Conservation (phyloP, 1,284 basidiomycete genomes). For the Marasmius sp. region DNA sequence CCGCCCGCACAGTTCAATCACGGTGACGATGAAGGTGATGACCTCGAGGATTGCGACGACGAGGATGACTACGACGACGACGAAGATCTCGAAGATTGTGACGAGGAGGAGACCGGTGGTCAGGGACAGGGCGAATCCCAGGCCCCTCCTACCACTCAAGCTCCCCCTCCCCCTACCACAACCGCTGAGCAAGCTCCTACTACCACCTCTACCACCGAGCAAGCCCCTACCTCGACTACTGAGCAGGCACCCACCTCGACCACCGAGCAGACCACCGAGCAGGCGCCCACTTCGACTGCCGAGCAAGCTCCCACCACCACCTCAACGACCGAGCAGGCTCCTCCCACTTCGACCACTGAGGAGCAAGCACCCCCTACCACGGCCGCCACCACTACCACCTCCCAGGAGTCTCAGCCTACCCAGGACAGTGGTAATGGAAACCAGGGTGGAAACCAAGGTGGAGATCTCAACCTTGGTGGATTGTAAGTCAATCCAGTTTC, state of each 20-base stretch:
- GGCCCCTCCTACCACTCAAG: constrained; percentile 11
- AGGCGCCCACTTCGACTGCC: constrained; percentile 16
- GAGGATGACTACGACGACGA: constrained; percentile 30
- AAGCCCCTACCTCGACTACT: constrained; percentile 15
- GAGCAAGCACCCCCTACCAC: background rate
- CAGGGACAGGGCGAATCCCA: constrained; percentile 15
- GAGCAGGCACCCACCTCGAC: constrained; percentile 6
- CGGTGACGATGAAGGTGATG: constrained; percentile 17
- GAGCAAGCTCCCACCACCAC: constrained; percentile 11
- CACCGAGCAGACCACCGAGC: constrained; percentile 16
- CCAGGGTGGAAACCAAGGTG: constrained; percentile 1
- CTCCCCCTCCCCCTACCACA: constrained; percentile 7
- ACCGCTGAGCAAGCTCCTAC: constrained; percentile 12
- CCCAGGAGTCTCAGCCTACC: constrained; percentile 4
- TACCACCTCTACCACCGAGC: constrained; percentile 11
- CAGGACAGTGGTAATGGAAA: constrained; percentile 4
- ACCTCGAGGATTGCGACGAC: constrained; percentile 26
- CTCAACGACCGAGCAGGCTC: constrained; percentile 12
- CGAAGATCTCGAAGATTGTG: constrained; percentile 24
- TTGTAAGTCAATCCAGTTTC: constrained; percentile 40
- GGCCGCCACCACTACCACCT: constrained; percentile 10
- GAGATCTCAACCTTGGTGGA: constrained; percentile 35
- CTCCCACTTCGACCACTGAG: constrained; percentile 8
- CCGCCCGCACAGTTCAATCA: constrained; percentile 16
- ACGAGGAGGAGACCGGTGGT: constrained; percentile 20